Evolutionary conservation across 2,329 filamentous ascomycete species (phyloP).

Genomic region (Graphium sp.): DNA sequence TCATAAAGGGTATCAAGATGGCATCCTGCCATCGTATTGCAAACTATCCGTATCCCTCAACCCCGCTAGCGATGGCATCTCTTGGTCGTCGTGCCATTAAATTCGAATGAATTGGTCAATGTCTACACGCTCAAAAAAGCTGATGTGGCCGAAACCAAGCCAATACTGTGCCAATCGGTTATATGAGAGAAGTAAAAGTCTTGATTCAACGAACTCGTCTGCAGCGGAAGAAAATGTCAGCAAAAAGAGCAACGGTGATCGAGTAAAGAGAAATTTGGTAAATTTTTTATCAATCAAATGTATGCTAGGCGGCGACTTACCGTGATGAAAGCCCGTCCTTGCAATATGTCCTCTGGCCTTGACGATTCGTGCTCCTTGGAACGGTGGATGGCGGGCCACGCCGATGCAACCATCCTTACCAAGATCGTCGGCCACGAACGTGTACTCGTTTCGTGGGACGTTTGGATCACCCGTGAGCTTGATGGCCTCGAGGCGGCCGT

Average conservation of each 20-base stretch:
- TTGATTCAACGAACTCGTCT: slow-evolving; percentile 61
- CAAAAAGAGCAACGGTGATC: slow-evolving; percentile 1
- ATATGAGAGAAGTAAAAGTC: slow-evolving; percentile 65
- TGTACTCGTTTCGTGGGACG: slow-evolving; percentile 71
- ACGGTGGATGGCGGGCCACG: slow-evolving; percentile 47
- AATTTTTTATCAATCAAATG: too few relatives aligned
- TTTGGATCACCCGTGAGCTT: slow-evolving; percentile 89
- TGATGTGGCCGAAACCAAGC: slow-evolving; percentile 45
- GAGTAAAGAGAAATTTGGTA: neutral
- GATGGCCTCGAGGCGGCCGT: slow-evolving; percentile 61
- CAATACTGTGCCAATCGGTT: slow-evolving; percentile 70
- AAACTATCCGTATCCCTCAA: too few relatives aligned
- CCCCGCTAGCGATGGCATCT: too few relatives aligned
- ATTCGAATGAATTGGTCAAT: slow-evolving; percentile 38
- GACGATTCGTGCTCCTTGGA: slow-evolving; percentile 60
- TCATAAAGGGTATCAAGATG: too few relatives aligned
- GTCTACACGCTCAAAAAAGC: slow-evolving; percentile 41
- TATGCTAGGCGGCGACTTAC: too few relatives aligned
- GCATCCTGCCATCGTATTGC: too few relatives aligned
- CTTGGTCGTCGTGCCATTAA: too few relatives aligned
- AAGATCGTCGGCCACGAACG: slow-evolving; percentile 67
- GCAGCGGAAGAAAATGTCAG: neutral
- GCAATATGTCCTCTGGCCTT: slow-evolving; percentile 66
- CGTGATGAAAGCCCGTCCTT: slow-evolving; percentile 48
- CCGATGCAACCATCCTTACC: slow-evolving; percentile 47